Percentiles rank a stretch among this genome's conserved stretches.
Evolutionary conservation across 192 early-diverging fungal genomes (phyloP).

Genomic region (Podila epicladia): DNA sequence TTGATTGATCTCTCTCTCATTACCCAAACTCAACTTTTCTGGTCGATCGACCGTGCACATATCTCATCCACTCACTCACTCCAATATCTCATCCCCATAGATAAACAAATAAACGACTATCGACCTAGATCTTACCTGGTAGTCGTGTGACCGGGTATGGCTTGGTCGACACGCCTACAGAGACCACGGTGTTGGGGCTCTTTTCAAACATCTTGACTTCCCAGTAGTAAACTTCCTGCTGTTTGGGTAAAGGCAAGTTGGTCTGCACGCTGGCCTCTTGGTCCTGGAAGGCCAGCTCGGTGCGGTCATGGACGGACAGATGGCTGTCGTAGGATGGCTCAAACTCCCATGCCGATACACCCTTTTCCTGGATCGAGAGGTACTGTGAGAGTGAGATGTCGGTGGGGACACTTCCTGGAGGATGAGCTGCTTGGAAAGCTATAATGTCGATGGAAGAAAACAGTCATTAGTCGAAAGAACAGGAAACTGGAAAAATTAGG

Average conservation of each 20-base stretch:
- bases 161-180: conserved; percentile 78
- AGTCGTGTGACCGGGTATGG: conserved; percentile 80
- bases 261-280: conserved; percentile 81
- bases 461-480: conserved; percentile 1
- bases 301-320: conserved; percentile 67
- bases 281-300: conserved; percentile 79
- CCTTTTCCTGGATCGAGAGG: conserved; percentile 80
- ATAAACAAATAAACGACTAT: not conserved
- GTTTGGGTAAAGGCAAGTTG: conserved; percentile 82
- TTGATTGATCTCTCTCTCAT: no score
- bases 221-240: conserved; percentile 89
- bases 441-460: not conserved
- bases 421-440: conserved; percentile 80
- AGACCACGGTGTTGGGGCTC: conserved; percentile 70
- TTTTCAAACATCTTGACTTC: conserved; percentile 86
- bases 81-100: not conserved
- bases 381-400: conserved; percentile 80
- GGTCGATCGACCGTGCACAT: no score
- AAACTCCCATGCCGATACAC: conserved; percentile 89
- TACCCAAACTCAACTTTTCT: no score
- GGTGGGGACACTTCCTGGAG: conserved; percentile 79
- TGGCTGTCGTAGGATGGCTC: conserved; percentile 70
- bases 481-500: not conserved
- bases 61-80: no score
- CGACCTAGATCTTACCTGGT: conserved; percentile 49